Conservation (phyloP, 352 stramenopile genomes). For the Phytophthora gonapodyides region DNA sequence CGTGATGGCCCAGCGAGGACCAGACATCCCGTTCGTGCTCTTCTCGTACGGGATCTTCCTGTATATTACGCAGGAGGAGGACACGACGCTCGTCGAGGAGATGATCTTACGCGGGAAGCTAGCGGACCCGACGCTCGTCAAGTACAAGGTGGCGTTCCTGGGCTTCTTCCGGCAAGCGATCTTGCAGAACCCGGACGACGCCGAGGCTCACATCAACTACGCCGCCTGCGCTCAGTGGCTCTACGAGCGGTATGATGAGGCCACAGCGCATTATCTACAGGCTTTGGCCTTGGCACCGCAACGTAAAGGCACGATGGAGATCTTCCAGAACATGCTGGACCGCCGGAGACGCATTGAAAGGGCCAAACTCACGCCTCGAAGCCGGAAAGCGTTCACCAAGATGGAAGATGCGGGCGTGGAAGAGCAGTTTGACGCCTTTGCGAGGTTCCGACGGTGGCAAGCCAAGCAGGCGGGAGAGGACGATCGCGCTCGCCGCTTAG, state of each 20-base stretch:
- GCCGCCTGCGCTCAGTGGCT: conserved; percentile 77
- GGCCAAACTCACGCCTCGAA: conserved; percentile 33
- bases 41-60: conserved; percentile 79
- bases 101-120: conserved; percentile 66
- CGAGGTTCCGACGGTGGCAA: conserved; percentile 76
- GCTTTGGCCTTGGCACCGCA: conserved; percentile 69
- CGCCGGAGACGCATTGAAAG: conserved; percentile 47
- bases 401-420: conserved; percentile 42
- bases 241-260: conserved; percentile 64
- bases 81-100: conserved; percentile 62
- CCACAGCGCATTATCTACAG: conserved; percentile 65
- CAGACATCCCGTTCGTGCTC: conserved; percentile 81
- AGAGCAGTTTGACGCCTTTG: conserved; percentile 62
- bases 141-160: conserved; percentile 79
- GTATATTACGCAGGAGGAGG: conserved; percentile 75
- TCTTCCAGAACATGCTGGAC: conserved; percentile 82
- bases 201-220: conserved; percentile 82
- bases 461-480: conserved; percentile 56
- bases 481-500: conserved; percentile 37
- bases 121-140: conserved; percentile 55
- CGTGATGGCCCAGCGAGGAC: conserved; percentile 77
- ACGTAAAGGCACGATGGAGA: conserved; percentile 60
- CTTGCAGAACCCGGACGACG: conserved; percentile 60
- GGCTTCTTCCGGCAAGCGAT: conserved; percentile 82
- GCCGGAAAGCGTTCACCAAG: conserved; percentile 12